Evolutionary conservation across 1,139 yeast genomes (phyloP).

Genomic region (Blastobotrys ciferrii): DNA sequence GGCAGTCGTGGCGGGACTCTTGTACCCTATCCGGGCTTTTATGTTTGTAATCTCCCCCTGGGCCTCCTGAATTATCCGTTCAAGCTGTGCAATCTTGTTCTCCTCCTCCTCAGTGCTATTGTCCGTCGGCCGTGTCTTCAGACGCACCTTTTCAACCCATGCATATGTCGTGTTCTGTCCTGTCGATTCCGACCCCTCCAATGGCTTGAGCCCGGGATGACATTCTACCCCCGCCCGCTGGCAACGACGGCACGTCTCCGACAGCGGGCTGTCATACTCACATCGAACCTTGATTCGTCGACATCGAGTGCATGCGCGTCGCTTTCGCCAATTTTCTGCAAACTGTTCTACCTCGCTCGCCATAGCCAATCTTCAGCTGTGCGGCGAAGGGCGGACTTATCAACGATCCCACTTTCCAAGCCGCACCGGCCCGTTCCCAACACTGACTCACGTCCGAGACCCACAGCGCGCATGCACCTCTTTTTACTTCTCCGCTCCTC

Average conservation of each 20-base stretch:
- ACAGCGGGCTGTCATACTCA: conserved; percentile 49
- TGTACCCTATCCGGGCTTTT: background rate
- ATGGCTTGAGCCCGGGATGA: conserved; percentile 22
- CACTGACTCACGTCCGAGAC: too few species aligned
- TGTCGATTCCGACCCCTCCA: background rate
- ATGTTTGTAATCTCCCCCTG: conserved; percentile 5
- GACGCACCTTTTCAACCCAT: conserved; percentile 6
- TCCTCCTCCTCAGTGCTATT: conserved; percentile 7
- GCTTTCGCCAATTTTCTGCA: conserved; percentile 41
- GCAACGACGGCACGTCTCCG: conserved; percentile 50
- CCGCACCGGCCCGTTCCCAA: background rate
- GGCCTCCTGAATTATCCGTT: conserved; percentile 8
- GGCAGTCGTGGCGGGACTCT: background rate
- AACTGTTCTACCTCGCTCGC: conserved; percentile 6
- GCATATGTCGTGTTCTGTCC: background rate
- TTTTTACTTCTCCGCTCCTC: too few species aligned
- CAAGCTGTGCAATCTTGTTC: conserved; percentile 11
- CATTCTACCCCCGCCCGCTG: conserved; percentile 46
- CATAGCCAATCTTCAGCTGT: background rate
- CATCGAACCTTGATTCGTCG: conserved; percentile 56
- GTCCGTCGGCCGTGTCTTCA: conserved; percentile 4
- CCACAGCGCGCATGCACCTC: too few species aligned
- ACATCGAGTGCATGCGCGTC: conserved; percentile 58
- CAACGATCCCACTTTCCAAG: background rate
- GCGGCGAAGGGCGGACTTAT: background rate